Base-by-base conservation (phyloP, 306 rosid genomes). In the Vigna reflexopilosa region DNA sequence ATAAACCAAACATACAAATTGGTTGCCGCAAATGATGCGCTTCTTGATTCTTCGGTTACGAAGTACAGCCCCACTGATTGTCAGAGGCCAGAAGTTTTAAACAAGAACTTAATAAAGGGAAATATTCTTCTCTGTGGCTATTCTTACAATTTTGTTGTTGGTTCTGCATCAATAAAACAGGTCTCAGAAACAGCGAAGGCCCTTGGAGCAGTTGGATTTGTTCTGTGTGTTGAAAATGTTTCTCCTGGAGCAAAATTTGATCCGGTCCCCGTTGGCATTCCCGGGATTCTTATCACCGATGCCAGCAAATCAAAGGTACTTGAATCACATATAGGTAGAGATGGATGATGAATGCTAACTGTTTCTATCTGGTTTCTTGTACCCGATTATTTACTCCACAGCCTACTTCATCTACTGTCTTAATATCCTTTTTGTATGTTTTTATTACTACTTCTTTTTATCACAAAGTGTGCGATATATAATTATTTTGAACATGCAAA, bases 121-220 rank as follows among this genome's bases (percentile, higher is more conserved):
- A 96, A 90, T 65, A 90, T 96, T 81, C 98, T 96, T 84, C 96
- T 96, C 9, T 96, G 99, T 84, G 99, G 99, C 61, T 96, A 96
- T 90, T 96, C 99, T 66, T 96, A 83, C 85, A 93, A 93, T 87
- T 96, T 96, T 73, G 93, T 93, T 72, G 82, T 19, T 67, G 99
- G 99, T 70, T 77, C 96, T 34, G 91, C 99, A 75, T 96, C 99
- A 67, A 77, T 96, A 59, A 93, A 90, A 72, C 91, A 91, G 83
- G 99, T 90, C 50, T 86, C 96, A 16, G 91, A 93, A 90, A 96
- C 99, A 84, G 94, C 98, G 17, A 89, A 84, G 85, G 84, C 90
- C 85, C 97, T 96, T 80, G 99, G 99, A 67, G 99, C 99, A 28
- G 89, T 85, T 78, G 99, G 99, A 81, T 96, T 96, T 90, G 99